These are phyloP conservation scores for Keqinozyma sinolaborantium DNA, from an alignment of 1,139 yeast genomes.

Conservation along the genomic window DNA sequence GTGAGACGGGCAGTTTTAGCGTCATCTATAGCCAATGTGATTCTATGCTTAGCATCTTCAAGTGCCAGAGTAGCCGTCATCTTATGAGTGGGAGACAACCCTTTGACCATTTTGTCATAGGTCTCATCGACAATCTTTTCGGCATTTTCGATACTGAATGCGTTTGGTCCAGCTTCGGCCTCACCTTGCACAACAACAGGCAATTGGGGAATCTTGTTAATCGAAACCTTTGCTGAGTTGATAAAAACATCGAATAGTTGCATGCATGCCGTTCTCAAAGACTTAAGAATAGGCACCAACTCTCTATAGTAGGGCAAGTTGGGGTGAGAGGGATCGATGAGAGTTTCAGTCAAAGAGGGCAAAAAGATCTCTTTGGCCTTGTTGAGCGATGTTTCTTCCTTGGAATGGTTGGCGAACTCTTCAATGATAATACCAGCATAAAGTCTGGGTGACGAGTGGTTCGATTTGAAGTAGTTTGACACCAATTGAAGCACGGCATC, in stretches of 20 bases:
- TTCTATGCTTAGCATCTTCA: slow-evolving; percentile 75
- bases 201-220: slow-evolving; percentile 74
- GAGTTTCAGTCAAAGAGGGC: slow-evolving; percentile 26
- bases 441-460: slow-evolving; percentile 80
- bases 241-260: slow-evolving; percentile 76
- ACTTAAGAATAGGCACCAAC: slow-evolving; percentile 78
- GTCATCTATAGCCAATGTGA: slow-evolving; percentile 64
- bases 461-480: slow-evolving; percentile 42
- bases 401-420: slow-evolving; percentile 56
- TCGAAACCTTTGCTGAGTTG: slow-evolving; percentile 70
- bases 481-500: slow-evolving; percentile 38
- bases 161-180: slow-evolving; percentile 90
- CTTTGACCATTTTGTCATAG: slow-evolving; percentile 60
- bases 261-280: slow-evolving; percentile 84
- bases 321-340: slow-evolving; percentile 38
- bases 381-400: slow-evolving; percentile 12
- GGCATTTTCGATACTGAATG: slow-evolving; percentile 79
- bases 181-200: slow-evolving; percentile 95
- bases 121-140: slow-evolving; percentile 64
- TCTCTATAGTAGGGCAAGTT: slow-evolving; percentile 68
- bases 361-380: slow-evolving; percentile 17
- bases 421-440: slow-evolving; percentile 67
- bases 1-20: slow-evolving; percentile 53
- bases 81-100: slow-evolving; percentile 69
- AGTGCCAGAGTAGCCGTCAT: slow-evolving; percentile 70